These are phyloP conservation scores for Gelatoporia subvermispora DNA, from an alignment of 768 basidiomycete species.

Conservation along the genomic window DNA sequence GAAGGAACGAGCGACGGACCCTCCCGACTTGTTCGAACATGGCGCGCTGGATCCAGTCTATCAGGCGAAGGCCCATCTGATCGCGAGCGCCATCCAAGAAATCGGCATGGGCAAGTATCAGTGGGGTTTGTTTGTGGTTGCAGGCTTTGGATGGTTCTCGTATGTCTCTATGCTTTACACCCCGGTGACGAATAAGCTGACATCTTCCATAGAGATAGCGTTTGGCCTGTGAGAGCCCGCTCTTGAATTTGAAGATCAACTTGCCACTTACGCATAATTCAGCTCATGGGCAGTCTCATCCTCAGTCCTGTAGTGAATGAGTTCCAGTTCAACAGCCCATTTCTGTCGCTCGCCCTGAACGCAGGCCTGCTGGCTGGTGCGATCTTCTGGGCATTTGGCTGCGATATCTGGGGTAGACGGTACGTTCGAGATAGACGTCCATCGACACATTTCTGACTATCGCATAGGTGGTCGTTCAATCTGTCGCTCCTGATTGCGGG, in stretches of 20 bases:
- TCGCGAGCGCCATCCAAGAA: constrained; percentile 44
- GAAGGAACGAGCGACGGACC: too few species aligned
- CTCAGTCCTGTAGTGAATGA: constrained; percentile 45
- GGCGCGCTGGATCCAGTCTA: constrained; percentile 38
- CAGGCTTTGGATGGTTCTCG: constrained; percentile 77
- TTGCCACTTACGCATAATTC: neutral
- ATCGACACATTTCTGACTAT: neutral
- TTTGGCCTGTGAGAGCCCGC: constrained; percentile 56
- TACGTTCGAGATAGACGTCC: constrained; percentile 13
- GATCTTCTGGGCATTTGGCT: constrained; percentile 43
- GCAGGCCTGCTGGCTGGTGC: constrained; percentile 49
- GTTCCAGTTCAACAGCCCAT: constrained; percentile 42
- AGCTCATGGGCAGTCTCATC: constrained; percentile 41
- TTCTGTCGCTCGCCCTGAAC: constrained; percentile 47
- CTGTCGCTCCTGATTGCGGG: constrained; percentile 50
- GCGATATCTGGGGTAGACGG: constrained; percentile 49
- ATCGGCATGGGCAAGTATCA: constrained; percentile 59
- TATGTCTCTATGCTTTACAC: constrained; percentile 32
- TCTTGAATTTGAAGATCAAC: neutral
- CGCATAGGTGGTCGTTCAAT: constrained; percentile 45
- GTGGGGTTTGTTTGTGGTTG: constrained; percentile 61
- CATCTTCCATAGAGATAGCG: constrained; percentile 46
- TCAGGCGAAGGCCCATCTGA: constrained; percentile 41
- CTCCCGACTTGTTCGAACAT: too few species aligned
- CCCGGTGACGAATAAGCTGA: neutral